These are phyloP conservation scores for Vigna radiata DNA, from an alignment of 306 rosid species.

Conservation along the genomic window DNA sequence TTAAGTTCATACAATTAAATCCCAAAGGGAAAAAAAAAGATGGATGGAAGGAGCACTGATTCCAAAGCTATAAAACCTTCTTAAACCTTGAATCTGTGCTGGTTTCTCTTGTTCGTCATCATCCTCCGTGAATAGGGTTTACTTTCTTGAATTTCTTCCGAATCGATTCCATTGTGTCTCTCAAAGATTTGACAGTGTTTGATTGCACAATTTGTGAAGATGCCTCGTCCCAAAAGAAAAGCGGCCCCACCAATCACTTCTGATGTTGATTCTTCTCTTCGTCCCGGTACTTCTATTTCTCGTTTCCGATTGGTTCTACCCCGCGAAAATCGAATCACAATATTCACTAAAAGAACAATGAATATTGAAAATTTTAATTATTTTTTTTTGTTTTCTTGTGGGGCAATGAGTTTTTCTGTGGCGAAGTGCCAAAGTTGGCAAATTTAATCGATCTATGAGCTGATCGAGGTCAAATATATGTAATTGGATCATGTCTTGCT, in stretches of 20 bases:
- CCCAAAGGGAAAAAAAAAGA: neutral
- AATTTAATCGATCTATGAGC: constrained; percentile 17
- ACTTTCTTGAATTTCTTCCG: neutral
- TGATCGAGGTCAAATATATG: constrained; percentile 27
- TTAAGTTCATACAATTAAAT: neutral
- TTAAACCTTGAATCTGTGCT: constrained; percentile 47
- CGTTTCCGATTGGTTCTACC: constrained; percentile 39
- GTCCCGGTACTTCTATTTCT: constrained; percentile 55
- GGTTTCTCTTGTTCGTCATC: neutral
- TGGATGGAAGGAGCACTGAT: neutral
- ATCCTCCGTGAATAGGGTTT: constrained; percentile 49
- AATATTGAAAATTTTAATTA: neutral
- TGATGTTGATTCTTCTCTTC: constrained; percentile 55
- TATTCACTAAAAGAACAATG: neutral
- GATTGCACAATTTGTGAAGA: constrained; percentile 44
- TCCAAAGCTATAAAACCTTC: constrained; percentile 56
- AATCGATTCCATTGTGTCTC: constrained; percentile 39
- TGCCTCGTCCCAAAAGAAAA: constrained; percentile 78
- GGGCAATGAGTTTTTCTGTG: constrained; percentile 16
- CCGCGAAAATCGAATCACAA: constrained; percentile 34
- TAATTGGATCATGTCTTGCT: neutral
- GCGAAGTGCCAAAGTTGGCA: constrained; percentile 24
- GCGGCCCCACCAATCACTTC: constrained; percentile 55
- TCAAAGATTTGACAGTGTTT: constrained; percentile 33
- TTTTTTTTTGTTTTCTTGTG: neutral